Evolutionary conservation across 192 early-diverging fungal species (phyloP).

Genomic region (Podochytrium sp.): DNA sequence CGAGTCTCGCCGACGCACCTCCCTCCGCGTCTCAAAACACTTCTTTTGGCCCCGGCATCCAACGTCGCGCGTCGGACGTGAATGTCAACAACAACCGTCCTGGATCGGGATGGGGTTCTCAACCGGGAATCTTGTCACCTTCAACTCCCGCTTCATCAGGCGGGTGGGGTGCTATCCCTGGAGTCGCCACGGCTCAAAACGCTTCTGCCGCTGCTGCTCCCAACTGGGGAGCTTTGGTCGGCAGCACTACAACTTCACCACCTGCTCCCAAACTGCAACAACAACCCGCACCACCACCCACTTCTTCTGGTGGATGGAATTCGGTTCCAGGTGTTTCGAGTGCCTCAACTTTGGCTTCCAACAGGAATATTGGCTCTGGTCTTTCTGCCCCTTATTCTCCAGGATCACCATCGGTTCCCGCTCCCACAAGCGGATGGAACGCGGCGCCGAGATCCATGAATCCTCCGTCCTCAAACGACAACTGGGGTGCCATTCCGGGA

Average conservation of each 20-base stretch:
- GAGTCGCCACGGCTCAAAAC: background rate
- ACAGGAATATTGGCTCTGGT: too few relatives aligned
- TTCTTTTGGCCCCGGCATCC: background rate
- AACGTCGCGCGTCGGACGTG: background rate
- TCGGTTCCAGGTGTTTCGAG: too few relatives aligned
- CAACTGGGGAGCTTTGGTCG: too few relatives aligned
- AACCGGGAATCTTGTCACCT: background rate
- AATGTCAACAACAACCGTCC: background rate
- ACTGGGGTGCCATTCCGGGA: conserved; percentile 5
- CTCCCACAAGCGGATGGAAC: background rate
- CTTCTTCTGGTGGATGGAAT: too few relatives aligned
- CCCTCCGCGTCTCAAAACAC: background rate
- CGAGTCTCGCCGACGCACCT: background rate
- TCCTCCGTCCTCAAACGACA: background rate
- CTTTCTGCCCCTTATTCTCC: too few relatives aligned
- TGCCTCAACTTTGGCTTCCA: too few relatives aligned
- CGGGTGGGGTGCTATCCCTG: background rate
- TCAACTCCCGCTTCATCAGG: background rate
- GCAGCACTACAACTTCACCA: too few relatives aligned
- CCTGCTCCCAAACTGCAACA: too few relatives aligned
- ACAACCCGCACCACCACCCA: too few relatives aligned
- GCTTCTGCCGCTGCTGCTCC: too few relatives aligned
- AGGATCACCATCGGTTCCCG: background rate
- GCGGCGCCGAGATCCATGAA: too few relatives aligned
- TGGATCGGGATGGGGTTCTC: conserved; percentile 6